Evolutionary conservation across 352 stramenopile species (phyloP).

Genomic region (Elongisporangium senticosum): DNA sequence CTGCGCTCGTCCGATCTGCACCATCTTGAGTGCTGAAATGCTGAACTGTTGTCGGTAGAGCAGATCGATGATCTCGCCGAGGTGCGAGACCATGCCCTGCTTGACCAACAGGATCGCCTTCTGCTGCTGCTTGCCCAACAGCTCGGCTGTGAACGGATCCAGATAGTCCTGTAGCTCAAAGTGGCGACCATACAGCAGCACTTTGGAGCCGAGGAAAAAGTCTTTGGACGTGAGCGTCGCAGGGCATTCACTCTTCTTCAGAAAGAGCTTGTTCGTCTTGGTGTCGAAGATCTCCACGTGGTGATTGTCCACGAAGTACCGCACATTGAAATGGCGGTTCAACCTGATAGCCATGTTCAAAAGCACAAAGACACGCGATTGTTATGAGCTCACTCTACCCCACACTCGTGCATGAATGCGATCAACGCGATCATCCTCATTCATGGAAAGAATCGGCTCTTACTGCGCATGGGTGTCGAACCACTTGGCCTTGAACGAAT

Average conservation of each 20-base stretch:
- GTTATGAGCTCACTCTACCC: background rate
- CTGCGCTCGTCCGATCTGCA: conserved; percentile 32
- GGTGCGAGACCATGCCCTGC: conserved; percentile 33
- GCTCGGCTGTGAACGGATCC: conserved; percentile 68
- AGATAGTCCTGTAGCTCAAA: conserved; percentile 85
- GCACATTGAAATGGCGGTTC: conserved; percentile 69
- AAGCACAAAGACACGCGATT: background rate
- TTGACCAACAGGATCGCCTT: conserved; percentile 68
- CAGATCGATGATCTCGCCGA: conserved; percentile 47
- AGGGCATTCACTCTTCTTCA: conserved; percentile 87
- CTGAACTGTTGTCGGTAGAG: conserved; percentile 67
- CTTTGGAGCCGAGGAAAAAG: conserved; percentile 79
- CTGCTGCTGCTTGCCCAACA: conserved; percentile 64
- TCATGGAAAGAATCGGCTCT: conserved; percentile 1
- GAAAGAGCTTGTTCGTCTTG: conserved; percentile 86
- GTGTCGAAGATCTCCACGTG: conserved; percentile 87
- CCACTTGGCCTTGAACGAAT: conserved; percentile 79
- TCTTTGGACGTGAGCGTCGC: conserved; percentile 55
- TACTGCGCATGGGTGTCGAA: conserved; percentile 77
- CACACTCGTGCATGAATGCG: background rate
- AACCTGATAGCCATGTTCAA: conserved; percentile 27
- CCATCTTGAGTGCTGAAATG: conserved; percentile 78
- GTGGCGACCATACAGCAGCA: conserved; percentile 74
- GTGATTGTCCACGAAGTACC: conserved; percentile 75
- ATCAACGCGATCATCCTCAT: conserved; percentile 1